Conservation (phyloP, 164 flowering plant species). For the Nymphaea colorata region DNA sequence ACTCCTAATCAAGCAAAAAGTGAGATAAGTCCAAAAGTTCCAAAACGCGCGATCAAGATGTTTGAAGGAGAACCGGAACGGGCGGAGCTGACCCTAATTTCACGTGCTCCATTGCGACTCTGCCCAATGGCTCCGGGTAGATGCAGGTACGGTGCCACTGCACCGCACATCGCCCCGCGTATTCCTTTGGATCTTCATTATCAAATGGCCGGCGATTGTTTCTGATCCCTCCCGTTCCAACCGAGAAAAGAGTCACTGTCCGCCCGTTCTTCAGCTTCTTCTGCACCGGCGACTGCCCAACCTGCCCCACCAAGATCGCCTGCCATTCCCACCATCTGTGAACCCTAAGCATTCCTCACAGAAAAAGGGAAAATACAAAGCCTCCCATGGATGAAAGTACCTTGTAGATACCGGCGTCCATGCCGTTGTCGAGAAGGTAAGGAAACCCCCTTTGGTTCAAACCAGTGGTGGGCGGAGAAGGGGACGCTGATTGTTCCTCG, state of each 20-base stretch:
- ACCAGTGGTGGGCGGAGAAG: not conserved
- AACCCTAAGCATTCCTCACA: not conserved
- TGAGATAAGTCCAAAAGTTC: no score
- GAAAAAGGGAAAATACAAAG: not conserved
- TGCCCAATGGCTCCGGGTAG: slow-evolving; percentile 58
- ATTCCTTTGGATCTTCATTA: slow-evolving; percentile 74
- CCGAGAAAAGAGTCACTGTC: slow-evolving; percentile 45
- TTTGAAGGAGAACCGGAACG: no score
- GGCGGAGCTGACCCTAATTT: slow-evolving; percentile 50
- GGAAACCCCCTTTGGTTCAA: slow-evolving; percentile 9
- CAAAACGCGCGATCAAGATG: no score
- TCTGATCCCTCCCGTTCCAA: slow-evolving; percentile 90
- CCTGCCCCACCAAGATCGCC: slow-evolving; percentile 88
- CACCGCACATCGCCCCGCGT: slow-evolving; percentile 65
- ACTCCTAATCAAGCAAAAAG: no score
- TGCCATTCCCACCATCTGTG: slow-evolving; percentile 6
- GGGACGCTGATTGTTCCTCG: not conserved
- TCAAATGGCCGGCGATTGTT: slow-evolving; percentile 74
- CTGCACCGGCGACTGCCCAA: slow-evolving; percentile 74
- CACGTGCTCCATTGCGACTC: slow-evolving; percentile 39
- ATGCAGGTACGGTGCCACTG: slow-evolving; percentile 93
- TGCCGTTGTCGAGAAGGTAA: slow-evolving; percentile 50
- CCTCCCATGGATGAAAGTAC: slow-evolving; percentile 16
- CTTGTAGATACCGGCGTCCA: slow-evolving; percentile 76
- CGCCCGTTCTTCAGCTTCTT: slow-evolving; percentile 71